Evolutionary conservation across 345 rosid species (phyloP).

Genomic region (Syzygium aqueum): DNA sequence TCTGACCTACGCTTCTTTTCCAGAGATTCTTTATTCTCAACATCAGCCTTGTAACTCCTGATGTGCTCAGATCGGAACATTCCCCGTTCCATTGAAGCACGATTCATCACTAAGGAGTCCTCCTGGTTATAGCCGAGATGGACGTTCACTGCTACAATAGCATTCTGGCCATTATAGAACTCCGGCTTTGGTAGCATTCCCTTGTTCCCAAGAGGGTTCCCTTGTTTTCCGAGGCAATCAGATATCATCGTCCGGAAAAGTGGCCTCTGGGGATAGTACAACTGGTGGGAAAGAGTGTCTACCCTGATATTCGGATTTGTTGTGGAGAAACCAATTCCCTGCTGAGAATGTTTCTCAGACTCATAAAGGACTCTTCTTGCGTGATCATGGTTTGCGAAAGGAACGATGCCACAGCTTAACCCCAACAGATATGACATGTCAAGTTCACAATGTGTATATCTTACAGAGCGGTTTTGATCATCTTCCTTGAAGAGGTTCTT

Average conservation of each 20-base stretch:
- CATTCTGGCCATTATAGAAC: conserved; percentile 80
- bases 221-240: conserved; percentile 58
- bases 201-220: conserved; percentile 18
- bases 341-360: conserved; percentile 83
- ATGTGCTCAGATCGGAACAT: conserved; percentile 86
- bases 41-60: conserved; percentile 89
- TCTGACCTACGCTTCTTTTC: conserved; percentile 56
- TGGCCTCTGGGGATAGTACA: conserved; percentile 84
- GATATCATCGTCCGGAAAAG: conserved; percentile 70
- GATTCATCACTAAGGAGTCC: conserved; percentile 88
- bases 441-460: conserved; percentile 69
- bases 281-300: conserved; percentile 69
- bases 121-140: conserved; percentile 95
- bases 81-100: conserved; percentile 84
- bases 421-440: conserved; percentile 81
- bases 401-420: conserved; percentile 77
- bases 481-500: conserved; percentile 35
- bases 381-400: conserved; percentile 86
- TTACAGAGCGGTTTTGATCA: conserved; percentile 20
- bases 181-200: conserved; percentile 41
- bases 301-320: conserved; percentile 78
- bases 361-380: conserved; percentile 88
- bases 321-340: conserved; percentile 84
- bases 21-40: conserved; percentile 52
- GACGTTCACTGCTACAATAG: conserved; percentile 89